Evolutionary conservation across 768 basidiomycete genomes (phyloP), one percentile per base, ranked within the genome.

Genomic region (Boletus insuetus): DNA sequence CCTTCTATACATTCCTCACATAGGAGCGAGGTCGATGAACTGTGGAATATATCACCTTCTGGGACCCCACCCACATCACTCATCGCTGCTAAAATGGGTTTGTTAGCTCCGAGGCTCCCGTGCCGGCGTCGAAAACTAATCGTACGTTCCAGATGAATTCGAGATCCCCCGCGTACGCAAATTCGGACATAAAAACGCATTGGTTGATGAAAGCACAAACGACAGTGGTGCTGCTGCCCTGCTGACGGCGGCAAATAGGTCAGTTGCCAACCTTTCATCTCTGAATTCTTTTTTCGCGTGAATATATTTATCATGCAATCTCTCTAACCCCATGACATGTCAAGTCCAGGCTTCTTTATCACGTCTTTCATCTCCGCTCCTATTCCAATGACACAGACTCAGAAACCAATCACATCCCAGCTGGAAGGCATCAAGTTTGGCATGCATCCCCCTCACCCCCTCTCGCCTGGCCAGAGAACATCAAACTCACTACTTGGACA

Each of bases 141-240:
- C n/a, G 5, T 34, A 29, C 29, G 24, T 46, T 19, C 41, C 45
- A 85, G 83, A 83, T 38, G 79, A 79, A 46, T 65, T 79, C 24
- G 71, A 79, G 46, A 77, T 89, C 31, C 83, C 86, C 5, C 77
- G 83, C 10, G 68, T 72, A 11, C 75, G 75, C 49, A 77, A 74
- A 54, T 74, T 82, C 19, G 80, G 83, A 46, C 46, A 71, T 42
- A 61, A 52, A 54, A 66, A 56, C 49, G 55, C 57, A 22, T 47
- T 39, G 42, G 17, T 43, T 41, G 35, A 56, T 50, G 57, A 29
- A 39, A 34, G 48, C 20, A 19, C 51, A 29, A 54, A 54, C 14
- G 22, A 39, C 39, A 32, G 34, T 14, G 22, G 53, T 42, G 53
- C 48, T 37, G 50, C 49, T 39, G 47, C 52, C 53, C 11, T 67